Percentiles rank a stretch among this genome's conserved stretches.
Conservation (phyloP, 768 basidiomycete species). For the Podaxis carcinomalis region DNA sequence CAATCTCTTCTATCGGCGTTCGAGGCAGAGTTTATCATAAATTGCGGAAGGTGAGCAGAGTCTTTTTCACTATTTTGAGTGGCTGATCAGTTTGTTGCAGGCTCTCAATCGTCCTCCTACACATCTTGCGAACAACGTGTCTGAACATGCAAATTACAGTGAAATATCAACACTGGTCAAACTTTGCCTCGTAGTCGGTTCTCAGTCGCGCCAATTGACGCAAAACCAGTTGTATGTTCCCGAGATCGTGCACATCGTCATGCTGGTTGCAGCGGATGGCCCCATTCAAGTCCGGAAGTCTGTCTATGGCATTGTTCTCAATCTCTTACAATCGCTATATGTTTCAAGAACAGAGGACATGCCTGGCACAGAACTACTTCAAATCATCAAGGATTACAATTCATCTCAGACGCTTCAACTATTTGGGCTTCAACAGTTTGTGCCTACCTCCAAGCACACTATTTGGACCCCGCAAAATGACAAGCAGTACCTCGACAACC, state of each 20-base stretch:
- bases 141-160: conserved; percentile 72
- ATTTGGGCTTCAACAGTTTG: conserved; percentile 69
- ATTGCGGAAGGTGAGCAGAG: conserved; percentile 61
- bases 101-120: conserved; percentile 70
- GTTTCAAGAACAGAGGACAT: conserved; percentile 55
- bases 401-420: conserved; percentile 53
- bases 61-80: background rate
- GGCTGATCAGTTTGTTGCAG: conserved; percentile 27
- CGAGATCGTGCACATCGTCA: conserved; percentile 77
- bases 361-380: conserved; percentile 54
- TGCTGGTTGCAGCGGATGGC: conserved; percentile 74
- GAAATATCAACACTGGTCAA: conserved; percentile 80
- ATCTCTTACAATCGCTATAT: conserved; percentile 76
- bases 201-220: conserved; percentile 56
- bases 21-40: conserved; percentile 76
- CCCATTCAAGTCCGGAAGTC: conserved; percentile 71
- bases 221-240: conserved; percentile 79
- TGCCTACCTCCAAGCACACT: conserved; percentile 65
- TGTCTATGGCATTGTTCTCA: conserved; percentile 77
- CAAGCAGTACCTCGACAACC: conserved; percentile 52
- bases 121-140: conserved; percentile 55
- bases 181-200: conserved; percentile 67
- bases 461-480: conserved; percentile 52
- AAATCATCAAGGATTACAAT: conserved; percentile 58
- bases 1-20: conserved; percentile 71